Percentiles rank a stretch among this genome's conserved stretches.
phyloP scores from a whole-genome alignment of 2,329 filamentous ascomycete species.

The Fragosphaeria purpurea region DNA sequence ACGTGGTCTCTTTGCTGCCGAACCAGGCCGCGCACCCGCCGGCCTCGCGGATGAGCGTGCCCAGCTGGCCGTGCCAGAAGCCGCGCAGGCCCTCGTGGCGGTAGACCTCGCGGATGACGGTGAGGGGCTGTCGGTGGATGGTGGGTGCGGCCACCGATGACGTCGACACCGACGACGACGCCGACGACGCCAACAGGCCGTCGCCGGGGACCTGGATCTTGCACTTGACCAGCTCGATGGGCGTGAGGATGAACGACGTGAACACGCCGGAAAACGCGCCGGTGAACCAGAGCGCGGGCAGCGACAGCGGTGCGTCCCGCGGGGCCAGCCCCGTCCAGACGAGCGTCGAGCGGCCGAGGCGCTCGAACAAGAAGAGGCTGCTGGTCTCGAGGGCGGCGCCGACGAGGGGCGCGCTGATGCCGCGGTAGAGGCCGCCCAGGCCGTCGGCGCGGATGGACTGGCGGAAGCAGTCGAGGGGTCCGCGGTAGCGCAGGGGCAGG shows the following conservation, averaged over 20 bases:
- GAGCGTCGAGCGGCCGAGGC: conserved; percentile 57
- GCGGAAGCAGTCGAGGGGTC: conserved; percentile 86
- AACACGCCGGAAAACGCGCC: conserved; percentile 82
- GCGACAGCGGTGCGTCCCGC: conserved; percentile 52
- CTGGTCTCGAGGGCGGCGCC: conserved; percentile 90
- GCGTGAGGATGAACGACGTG: conserved; percentile 83
- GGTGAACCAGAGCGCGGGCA: conserved; percentile 66
- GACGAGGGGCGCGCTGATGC: conserved; percentile 81
- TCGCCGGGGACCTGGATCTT: conserved; percentile 72
- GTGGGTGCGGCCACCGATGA: conserved; percentile 29
- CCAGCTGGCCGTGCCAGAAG: conserved; percentile 92
- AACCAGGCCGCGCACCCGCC: conserved; percentile 95
- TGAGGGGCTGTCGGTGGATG: conserved; percentile 43
- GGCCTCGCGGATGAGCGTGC: conserved; percentile 86
- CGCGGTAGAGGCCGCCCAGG: conserved; percentile 75
- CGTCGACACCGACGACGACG: conserved; percentile 36
- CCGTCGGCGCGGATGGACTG: conserved; percentile 75
- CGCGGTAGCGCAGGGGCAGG: conserved; percentile 69
- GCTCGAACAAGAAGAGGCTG: conserved; percentile 86
- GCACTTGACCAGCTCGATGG: conserved; percentile 95
- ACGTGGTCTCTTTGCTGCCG: conserved; percentile 74
- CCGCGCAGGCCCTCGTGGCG: conserved; percentile 71
- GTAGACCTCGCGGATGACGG: conserved; percentile 70
- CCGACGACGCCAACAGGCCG: conserved; percentile 44
- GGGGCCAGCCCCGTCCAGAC: conserved; percentile 41